Conservation (phyloP, 129 eudicot species). For the Ambrosia artemisiifolia region DNA sequence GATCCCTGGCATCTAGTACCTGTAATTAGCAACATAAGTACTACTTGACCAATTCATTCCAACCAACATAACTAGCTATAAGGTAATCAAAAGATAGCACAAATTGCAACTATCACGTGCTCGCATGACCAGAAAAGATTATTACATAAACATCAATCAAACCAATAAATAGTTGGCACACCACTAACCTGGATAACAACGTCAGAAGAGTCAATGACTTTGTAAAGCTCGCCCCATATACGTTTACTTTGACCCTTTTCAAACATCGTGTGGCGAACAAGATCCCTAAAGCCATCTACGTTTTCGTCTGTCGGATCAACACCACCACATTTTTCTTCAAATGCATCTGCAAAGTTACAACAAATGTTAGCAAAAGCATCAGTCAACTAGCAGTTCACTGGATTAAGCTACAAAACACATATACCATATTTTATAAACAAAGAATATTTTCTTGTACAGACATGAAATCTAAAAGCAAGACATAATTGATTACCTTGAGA, state of each 20-base stretch:
- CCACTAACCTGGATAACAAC: conserved; percentile 85
- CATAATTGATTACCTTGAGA: conserved; percentile 57
- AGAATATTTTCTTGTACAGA: neutral
- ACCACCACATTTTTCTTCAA: conserved; percentile 74
- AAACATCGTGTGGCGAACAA: conserved; percentile 91
- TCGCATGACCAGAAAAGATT: neutral
- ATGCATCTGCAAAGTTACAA: conserved; percentile 66
- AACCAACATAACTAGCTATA: neutral
- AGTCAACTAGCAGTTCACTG: neutral
- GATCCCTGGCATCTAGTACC: conserved; percentile 99
- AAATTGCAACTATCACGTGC: neutral
- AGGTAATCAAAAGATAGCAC: neutral
- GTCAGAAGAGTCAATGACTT: conserved; percentile 96
- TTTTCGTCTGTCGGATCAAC: conserved; percentile 44
- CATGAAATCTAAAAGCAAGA: neutral
- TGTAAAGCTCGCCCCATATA: conserved; percentile 99
- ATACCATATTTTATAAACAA: neutral
- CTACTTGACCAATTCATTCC: neutral
- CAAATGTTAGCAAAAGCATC: too few relatives aligned
- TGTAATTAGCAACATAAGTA: conserved; percentile 24
- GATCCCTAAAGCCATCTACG: conserved; percentile 91
- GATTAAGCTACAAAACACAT: neutral
- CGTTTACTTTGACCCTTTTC: conserved; percentile 99
- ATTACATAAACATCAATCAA: neutral
- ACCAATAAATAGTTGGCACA: neutral